Conservation (phyloP, 2,329 filamentous ascomycete genomes). For the Aquanectria penicillioides region DNA sequence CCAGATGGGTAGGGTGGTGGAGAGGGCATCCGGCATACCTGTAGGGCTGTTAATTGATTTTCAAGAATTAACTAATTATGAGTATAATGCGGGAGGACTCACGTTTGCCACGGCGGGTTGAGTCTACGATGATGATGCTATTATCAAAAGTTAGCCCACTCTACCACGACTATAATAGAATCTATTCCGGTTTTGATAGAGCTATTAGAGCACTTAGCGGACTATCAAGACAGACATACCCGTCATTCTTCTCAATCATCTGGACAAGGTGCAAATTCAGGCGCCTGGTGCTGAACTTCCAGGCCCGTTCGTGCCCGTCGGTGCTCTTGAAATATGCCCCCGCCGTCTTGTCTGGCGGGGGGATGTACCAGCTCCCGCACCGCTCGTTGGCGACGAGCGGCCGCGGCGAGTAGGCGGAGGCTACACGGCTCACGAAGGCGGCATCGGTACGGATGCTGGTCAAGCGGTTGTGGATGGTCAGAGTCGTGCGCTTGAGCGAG, state of each 20-base stretch:
- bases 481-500: conserved; percentile 78
- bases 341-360: conserved; percentile 69
- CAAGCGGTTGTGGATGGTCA: conserved; percentile 85
- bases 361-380: conserved; percentile 95
- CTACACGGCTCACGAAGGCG: conserved; percentile 74
- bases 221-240: conserved; percentile 61
- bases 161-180: not conserved
- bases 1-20: conserved; percentile 95
- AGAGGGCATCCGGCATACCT: conserved; percentile 93
- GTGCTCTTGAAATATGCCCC: conserved; percentile 98
- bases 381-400: conserved; percentile 92
- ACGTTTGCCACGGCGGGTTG: conserved; percentile 89
- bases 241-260: conserved; percentile 72
- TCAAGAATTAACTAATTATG: not conserved
- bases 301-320: conserved; percentile 90
- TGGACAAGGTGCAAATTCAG: conserved; percentile 85
- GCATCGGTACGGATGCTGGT: conserved; percentile 82
- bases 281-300: conserved; percentile 87
- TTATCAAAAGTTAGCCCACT: not conserved
- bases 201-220: no score
- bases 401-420: conserved; percentile 60
- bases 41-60: conserved; percentile 11
- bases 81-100: conserved; percentile 42
- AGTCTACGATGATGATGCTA: conserved; percentile 88
- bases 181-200: no score